Evolutionary conservation across 805 yeast species (phyloP).

Genomic region (Cyberlindnera japonica): DNA sequence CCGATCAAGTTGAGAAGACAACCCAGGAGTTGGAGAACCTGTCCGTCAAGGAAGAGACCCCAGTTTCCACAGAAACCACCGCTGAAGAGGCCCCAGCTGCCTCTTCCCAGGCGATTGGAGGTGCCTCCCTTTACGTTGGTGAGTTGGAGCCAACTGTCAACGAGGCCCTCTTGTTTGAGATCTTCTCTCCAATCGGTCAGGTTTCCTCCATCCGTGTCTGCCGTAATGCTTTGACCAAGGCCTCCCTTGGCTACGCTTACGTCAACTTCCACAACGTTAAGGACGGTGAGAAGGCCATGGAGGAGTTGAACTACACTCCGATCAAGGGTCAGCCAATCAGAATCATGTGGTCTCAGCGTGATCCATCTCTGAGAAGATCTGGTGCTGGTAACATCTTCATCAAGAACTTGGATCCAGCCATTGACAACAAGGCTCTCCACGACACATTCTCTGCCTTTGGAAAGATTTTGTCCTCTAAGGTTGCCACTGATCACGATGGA

Average conservation of each 20-base stretch:
- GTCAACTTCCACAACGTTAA: conserved; percentile 87
- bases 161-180: conserved; percentile 92
- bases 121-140: conserved; percentile 92
- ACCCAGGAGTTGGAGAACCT: conserved; percentile 47
- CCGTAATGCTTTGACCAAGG: conserved; percentile 96
- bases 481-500: conserved; percentile 91
- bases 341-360: conserved; percentile 99
- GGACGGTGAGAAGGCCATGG: conserved; percentile 93
- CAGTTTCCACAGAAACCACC: conserved; percentile 10
- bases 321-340: conserved; percentile 97
- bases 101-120: conserved; percentile 30
- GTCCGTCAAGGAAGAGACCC: conserved; percentile 34
- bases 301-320: conserved; percentile 89
- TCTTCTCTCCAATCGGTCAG: conserved; percentile 91
- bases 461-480: conserved; percentile 92
- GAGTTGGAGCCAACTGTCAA: conserved; percentile 90
- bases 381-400: conserved; percentile 97
- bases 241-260: conserved; percentile 96
- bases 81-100: conserved; percentile 19
- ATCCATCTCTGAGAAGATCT: conserved; percentile 89
- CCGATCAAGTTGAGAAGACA: conserved; percentile 39
- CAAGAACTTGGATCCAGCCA: conserved; percentile 97
- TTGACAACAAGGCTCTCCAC: conserved; percentile 97
- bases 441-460: conserved; percentile 98
- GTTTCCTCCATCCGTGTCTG: conserved; percentile 97